Conservation (phyloP, 2,329 filamentous ascomycete species). For the Diaporthe batatas region DNA sequence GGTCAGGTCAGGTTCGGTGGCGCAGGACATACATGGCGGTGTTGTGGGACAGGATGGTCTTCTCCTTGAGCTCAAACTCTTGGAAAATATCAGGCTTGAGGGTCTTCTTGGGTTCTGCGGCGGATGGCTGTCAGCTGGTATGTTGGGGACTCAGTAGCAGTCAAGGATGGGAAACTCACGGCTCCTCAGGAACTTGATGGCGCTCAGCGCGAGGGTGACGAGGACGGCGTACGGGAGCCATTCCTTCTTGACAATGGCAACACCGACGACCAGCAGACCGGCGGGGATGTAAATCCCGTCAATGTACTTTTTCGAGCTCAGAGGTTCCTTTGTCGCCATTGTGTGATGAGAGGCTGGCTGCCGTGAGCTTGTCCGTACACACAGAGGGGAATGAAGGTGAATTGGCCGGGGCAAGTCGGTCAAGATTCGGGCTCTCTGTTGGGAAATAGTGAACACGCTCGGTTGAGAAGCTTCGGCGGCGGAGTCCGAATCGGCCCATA, state of each 20-base stretch:
- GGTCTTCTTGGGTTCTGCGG: slow-evolving; percentile 79
- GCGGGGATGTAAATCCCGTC: slow-evolving; percentile 88
- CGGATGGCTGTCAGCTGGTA: slow-evolving; percentile 12
- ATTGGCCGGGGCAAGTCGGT: slow-evolving; percentile 19
- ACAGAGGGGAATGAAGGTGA: not conserved
- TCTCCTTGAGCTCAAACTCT: slow-evolving; percentile 92
- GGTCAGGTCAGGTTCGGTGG: not conserved
- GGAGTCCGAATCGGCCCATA: slow-evolving; percentile 30
- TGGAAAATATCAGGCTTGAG: slow-evolving; percentile 91
- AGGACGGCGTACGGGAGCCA: slow-evolving; percentile 79
- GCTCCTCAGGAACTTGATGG: slow-evolving; percentile 78
- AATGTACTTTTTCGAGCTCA: slow-evolving; percentile 71
- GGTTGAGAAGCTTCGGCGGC: slow-evolving; percentile 32
- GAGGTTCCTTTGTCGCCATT: slow-evolving; percentile 42
- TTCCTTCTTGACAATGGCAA: slow-evolving; percentile 82
- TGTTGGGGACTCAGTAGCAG: not conserved
- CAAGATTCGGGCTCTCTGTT: slow-evolving; percentile 32
- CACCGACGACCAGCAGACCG: slow-evolving; percentile 81
- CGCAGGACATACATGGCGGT: slow-evolving; percentile 83
- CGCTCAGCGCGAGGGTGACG: slow-evolving; percentile 74
- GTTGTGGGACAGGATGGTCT: slow-evolving; percentile 97
- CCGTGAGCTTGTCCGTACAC: slow-evolving; percentile 18
- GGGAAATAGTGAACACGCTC: slow-evolving; percentile 31
- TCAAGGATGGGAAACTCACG: slow-evolving; percentile 65
- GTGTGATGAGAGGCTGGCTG: slow-evolving; percentile 1